These are phyloP conservation scores for Geopyxis carbonaria DNA, from an alignment of 495 filamentous ascomycete genomes.

Conservation along the genomic window DNA sequence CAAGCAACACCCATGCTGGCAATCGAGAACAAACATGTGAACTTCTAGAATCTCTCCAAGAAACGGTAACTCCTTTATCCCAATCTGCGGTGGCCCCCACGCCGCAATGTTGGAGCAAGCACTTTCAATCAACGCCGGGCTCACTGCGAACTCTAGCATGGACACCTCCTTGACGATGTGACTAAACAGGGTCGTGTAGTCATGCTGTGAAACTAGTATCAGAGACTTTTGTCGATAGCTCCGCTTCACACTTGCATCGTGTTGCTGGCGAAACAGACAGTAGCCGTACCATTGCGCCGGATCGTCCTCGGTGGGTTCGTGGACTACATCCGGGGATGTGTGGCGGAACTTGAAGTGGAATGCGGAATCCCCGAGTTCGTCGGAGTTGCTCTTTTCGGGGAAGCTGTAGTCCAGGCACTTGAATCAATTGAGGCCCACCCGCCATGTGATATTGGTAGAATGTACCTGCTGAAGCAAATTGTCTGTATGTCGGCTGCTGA, in stretches of 20 bases:
- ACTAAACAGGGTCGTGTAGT: conserved; percentile 20
- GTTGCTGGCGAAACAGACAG: conserved; percentile 24
- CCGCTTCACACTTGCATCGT: conserved; percentile 20
- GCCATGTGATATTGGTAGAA: neutral
- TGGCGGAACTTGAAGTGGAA: conserved; percentile 26
- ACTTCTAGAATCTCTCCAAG: conserved; percentile 24
- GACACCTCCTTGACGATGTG: conserved; percentile 23
- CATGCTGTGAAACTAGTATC: conserved; percentile 24
- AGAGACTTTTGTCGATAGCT: conserved; percentile 25
- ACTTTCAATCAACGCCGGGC: conserved; percentile 23
- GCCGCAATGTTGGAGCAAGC: conserved; percentile 25
- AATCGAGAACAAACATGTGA: conserved; percentile 18
- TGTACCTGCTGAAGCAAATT: conserved; percentile 25
- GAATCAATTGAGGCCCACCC: neutral
- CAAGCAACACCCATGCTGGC: neutral
- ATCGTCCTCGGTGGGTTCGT: conserved; percentile 15
- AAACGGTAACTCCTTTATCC: conserved; percentile 24
- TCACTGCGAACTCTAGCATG: conserved; percentile 22
- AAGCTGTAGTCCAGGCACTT: conserved; percentile 14
- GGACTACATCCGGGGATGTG: conserved; percentile 18
- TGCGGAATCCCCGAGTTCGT: conserved; percentile 18
- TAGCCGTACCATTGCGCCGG: conserved; percentile 25
- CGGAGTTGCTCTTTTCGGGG: conserved; percentile 23
- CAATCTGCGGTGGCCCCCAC: conserved; percentile 19
- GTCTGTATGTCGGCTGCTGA: conserved; percentile 21